Conservation (phyloP, 1,284 basidiomycete species). For the Ganoderma boninense region DNA sequence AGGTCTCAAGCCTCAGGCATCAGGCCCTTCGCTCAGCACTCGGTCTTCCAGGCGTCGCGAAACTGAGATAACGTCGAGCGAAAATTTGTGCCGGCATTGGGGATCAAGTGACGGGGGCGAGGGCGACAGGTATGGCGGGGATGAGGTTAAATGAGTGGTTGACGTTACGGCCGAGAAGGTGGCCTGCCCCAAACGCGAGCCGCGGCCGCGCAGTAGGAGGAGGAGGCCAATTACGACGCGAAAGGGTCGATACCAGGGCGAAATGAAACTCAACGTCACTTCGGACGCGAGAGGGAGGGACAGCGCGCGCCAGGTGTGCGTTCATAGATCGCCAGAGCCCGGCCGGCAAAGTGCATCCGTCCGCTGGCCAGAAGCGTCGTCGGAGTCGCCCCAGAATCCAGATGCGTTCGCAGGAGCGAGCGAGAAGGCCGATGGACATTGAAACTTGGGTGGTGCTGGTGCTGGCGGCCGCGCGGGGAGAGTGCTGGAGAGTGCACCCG, state of each 20-base stretch:
- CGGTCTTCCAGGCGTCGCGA: neutral
- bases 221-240: neutral
- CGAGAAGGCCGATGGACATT: neutral
- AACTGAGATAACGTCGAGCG: too few species aligned
- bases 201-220: neutral
- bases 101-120: neutral
- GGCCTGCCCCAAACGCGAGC: neutral
- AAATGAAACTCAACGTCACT: conserved; percentile 1
- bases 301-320: neutral
- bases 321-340: neutral
- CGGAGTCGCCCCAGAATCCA: neutral
- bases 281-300: neutral
- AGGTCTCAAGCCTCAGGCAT: too few species aligned
- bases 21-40: neutral
- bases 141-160: conserved; percentile 9
- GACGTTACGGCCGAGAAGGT: neutral
- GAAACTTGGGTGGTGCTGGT: neutral
- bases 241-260: neutral
- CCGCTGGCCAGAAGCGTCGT: neutral
- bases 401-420: neutral
- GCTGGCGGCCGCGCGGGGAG: neutral
- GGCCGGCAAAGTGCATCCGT: neutral
- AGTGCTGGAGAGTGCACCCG: neutral
- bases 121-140: neutral
- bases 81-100: neutral